Evolutionary conservation across 2,329 filamentous ascomycete genomes (phyloP).

Genomic region (Penicillium polonicum): DNA sequence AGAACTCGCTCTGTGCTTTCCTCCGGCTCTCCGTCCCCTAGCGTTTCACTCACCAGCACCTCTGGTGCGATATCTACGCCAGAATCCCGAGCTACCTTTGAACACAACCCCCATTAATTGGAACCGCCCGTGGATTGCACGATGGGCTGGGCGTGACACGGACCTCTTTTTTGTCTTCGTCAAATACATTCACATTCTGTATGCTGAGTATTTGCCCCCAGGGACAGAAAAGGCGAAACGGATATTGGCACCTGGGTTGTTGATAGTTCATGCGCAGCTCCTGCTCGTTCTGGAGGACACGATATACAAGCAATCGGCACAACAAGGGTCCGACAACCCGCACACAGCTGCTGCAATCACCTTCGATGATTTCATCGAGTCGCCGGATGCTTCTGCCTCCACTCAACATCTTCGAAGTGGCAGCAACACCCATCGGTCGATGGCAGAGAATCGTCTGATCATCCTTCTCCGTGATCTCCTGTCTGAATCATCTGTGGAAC

Average conservation of each 20-base stretch:
- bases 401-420: conserved; percentile 63
- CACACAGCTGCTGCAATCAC: conserved; percentile 55
- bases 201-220: conserved; percentile 67
- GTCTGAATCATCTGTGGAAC: conserved; percentile 58
- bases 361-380: conserved; percentile 64
- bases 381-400: conserved; percentile 65
- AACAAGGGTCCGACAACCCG: conserved; percentile 48
- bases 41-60: conserved; percentile 62
- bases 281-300: conserved; percentile 77
- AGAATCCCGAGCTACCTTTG: conserved; percentile 65
- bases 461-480: conserved; percentile 80
- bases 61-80: conserved; percentile 60
- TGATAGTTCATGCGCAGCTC: conserved; percentile 79
- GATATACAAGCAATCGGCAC: conserved; percentile 67
- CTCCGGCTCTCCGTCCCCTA: conserved; percentile 61
- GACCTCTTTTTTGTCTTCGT: conserved; percentile 89
- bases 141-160: conserved; percentile 84
- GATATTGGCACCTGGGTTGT: conserved; percentile 70
- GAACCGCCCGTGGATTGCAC: conserved; percentile 78
- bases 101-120: conserved; percentile 73
- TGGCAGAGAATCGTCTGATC: conserved; percentile 86
- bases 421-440: conserved; percentile 68
- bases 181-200: conserved; percentile 80
- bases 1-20: conserved; percentile 68
- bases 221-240: conserved; percentile 55